A percentile compares a stretch with the other conserved stretches of the same genome.
phyloP scores from a whole-genome alignment of 371 early-diverging fungal genomes.

The Rhizopus delemar region DNA sequence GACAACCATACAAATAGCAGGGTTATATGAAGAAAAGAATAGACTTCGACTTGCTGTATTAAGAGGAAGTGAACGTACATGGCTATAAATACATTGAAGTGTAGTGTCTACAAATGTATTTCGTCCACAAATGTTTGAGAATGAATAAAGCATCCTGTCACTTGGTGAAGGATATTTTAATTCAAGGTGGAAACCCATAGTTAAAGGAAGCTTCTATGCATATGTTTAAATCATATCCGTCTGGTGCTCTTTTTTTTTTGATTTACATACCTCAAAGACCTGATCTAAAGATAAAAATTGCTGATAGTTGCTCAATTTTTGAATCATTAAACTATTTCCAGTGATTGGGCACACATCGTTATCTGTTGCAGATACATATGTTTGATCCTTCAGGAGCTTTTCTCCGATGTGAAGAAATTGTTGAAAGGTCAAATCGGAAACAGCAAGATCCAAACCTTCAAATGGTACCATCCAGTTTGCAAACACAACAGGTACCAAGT shows the following conservation, averaged over 20 bases:
- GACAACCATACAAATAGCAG: constrained; percentile 85
- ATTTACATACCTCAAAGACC: constrained; percentile 61
- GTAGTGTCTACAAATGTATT: constrained; percentile 85
- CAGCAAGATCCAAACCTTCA: constrained; percentile 57
- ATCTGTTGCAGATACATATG: not conserved
- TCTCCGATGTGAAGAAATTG: constrained; percentile 59
- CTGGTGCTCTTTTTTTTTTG: not conserved
- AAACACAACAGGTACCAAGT: constrained; percentile 87
- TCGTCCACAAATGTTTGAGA: constrained; percentile 63
- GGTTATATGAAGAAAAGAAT: constrained; percentile 88
- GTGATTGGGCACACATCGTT: constrained; percentile 33
- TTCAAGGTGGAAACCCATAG: constrained; percentile 82
- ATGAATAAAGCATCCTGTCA: constrained; percentile 54
- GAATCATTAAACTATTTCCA: constrained; percentile 41
- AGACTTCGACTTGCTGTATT: constrained; percentile 38
- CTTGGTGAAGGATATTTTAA: constrained; percentile 78
- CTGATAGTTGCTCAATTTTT: constrained; percentile 39
- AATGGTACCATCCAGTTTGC: constrained; percentile 68
- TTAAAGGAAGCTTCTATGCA: constrained; percentile 65
- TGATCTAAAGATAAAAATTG: constrained; percentile 76
- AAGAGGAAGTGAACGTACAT: constrained; percentile 45
- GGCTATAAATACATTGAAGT: constrained; percentile 78
- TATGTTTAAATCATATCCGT: constrained; percentile 2
- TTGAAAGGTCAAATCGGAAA: constrained; percentile 61
- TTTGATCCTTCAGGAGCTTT: constrained; percentile 18